phyloP scores from a whole-genome alignment of 768 basidiomycete genomes.

The Boletus reticuloceps region DNA sequence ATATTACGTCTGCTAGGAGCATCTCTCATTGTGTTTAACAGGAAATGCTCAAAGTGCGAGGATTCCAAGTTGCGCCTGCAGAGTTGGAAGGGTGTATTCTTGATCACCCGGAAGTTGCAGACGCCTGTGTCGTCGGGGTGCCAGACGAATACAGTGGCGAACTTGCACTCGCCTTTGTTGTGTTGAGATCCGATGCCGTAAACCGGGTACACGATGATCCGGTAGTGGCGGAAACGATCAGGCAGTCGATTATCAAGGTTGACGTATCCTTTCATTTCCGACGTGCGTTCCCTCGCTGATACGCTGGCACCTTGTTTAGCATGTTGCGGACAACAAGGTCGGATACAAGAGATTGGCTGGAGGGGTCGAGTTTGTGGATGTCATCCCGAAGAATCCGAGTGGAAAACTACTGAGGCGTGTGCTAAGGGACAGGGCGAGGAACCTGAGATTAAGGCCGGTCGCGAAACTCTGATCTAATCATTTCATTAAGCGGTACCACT shows the following conservation, averaged over 20 bases:
- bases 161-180: constrained; percentile 68
- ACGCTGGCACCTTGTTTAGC: constrained; percentile 30
- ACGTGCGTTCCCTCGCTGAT: background rate
- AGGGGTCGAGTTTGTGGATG: constrained; percentile 60
- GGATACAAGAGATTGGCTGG: constrained; percentile 61
- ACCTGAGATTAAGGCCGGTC: constrained; percentile 1
- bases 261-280: background rate
- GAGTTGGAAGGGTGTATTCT: constrained; percentile 67
- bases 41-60: constrained; percentile 72
- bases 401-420: constrained; percentile 63
- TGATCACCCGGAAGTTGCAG: constrained; percentile 56
- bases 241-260: constrained; percentile 55
- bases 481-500: too few species aligned
- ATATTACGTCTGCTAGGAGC: background rate
- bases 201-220: constrained; percentile 32
- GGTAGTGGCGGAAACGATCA: constrained; percentile 34
- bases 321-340: constrained; percentile 56
- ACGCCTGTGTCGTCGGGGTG: constrained; percentile 64
- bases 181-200: constrained; percentile 42
- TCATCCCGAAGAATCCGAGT: constrained; percentile 67
- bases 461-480: constrained; percentile 28
- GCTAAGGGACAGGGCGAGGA: constrained; percentile 49
- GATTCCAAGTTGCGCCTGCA: constrained; percentile 59
- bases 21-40: constrained; percentile 19
- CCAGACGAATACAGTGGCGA: constrained; percentile 77